Evolutionary conservation across 2,329 filamentous ascomycete genomes (phyloP).

Genomic region (Cercospora sp.): DNA sequence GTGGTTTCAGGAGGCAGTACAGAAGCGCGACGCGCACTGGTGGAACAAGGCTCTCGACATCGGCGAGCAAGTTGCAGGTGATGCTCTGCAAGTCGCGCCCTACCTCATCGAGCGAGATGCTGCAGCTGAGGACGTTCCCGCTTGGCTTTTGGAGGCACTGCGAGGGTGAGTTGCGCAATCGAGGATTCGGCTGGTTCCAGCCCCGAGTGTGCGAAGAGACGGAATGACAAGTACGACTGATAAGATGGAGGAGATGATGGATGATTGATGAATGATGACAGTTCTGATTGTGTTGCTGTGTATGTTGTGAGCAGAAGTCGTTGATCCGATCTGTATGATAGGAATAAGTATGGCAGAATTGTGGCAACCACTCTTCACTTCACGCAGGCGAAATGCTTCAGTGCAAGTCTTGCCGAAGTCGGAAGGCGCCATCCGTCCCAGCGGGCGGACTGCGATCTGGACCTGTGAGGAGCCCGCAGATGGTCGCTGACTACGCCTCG

Average conservation of each 20-base stretch:
- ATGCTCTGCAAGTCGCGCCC: neutral
- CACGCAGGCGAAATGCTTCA: too few species aligned
- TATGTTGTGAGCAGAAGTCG: too few species aligned
- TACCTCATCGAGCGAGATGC: neutral
- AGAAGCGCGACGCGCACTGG: neutral
- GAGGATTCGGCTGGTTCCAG: neutral
- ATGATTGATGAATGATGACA: too few species aligned
- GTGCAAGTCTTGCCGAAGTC: too few species aligned
- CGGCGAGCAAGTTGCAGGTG: neutral
- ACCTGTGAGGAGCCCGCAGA: too few species aligned
- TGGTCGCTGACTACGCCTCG: neutral
- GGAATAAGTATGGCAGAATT: too few species aligned
- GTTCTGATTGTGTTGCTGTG: too few species aligned
- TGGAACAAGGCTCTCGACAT: neutral
- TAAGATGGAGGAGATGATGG: neutral
- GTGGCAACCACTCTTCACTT: too few species aligned
- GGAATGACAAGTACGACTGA: neutral
- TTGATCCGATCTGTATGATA: too few species aligned
- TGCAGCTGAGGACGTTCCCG: neutral
- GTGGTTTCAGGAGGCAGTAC: neutral
- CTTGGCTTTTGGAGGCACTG: neutral
- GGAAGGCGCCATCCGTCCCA: too few species aligned
- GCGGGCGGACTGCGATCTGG: too few species aligned
- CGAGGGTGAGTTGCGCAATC: neutral
- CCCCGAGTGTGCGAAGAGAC: neutral